Evolutionary conservation across 2,329 filamentous ascomycete species (phyloP).

Genomic region (Fusarium nelsonii): DNA sequence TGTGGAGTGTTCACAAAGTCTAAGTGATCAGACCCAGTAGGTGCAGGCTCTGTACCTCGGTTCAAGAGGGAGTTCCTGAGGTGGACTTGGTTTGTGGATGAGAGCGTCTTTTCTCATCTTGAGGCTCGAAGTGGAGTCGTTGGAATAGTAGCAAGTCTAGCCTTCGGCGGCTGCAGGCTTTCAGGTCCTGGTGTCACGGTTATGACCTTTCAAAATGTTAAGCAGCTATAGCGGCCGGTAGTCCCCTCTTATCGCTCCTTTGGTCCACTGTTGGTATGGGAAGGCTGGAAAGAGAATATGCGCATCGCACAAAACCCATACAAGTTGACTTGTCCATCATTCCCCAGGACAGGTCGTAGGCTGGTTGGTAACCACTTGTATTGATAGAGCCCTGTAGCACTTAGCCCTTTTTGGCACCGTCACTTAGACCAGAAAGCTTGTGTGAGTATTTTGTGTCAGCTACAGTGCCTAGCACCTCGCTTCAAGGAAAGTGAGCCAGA

Average conservation of each 20-base stretch:
- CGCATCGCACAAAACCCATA: slow-evolving; percentile 19
- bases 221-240: slow-evolving; percentile 1
- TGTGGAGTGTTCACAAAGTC: slow-evolving; percentile 30
- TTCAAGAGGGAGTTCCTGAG: slow-evolving; percentile 10
- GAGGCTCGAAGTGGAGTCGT: slow-evolving; percentile 29
- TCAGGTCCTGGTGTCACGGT: slow-evolving; percentile 17
- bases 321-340: slow-evolving; percentile 32
- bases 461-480: slow-evolving; percentile 11
- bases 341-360: slow-evolving; percentile 21
- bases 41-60: slow-evolving; percentile 29
- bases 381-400: slow-evolving; percentile 14
- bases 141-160: background rate
- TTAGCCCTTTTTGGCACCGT: slow-evolving; percentile 35
- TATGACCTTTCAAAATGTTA: slow-evolving; percentile 15
- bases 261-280: slow-evolving; percentile 6
- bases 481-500: slow-evolving; percentile 8
- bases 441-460: slow-evolving; percentile 9
- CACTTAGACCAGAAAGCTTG: slow-evolving; percentile 35
- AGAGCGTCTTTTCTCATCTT: slow-evolving; percentile 9
- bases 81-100: slow-evolving; percentile 21
- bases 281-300: slow-evolving; percentile 19
- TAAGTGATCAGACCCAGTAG: slow-evolving; percentile 15
- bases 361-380: slow-evolving; percentile 13
- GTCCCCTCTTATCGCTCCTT: slow-evolving; percentile 1
- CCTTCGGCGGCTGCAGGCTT: slow-evolving; percentile 15